These are phyloP conservation scores for Alternaria atra DNA, from an alignment of 2,329 filamentous ascomycete genomes.

Conservation along the genomic window DNA sequence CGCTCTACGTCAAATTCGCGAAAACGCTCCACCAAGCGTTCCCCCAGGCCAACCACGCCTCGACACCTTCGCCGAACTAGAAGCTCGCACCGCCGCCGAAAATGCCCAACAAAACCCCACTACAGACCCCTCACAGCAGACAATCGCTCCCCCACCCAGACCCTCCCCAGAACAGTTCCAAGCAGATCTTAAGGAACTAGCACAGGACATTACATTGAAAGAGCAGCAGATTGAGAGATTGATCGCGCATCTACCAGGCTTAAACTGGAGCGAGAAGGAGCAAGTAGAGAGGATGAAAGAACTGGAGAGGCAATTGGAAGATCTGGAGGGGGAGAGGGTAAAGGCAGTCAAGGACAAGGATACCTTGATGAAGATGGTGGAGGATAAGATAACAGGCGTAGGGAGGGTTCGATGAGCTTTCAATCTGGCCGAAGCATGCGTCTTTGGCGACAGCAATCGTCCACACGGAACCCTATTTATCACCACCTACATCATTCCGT, in stretches of 20 bases:
- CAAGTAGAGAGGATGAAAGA: constrained; percentile 69
- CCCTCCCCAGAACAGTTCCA: constrained; percentile 61
- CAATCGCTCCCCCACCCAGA: constrained; percentile 20
- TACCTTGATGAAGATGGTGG: constrained; percentile 54
- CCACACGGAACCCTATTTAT: too few relatives aligned
- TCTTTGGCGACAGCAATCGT: background rate
- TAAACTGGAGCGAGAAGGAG: constrained; percentile 80
- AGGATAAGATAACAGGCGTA: constrained; percentile 56
- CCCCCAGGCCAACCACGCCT: constrained; percentile 56
- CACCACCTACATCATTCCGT: too few relatives aligned
- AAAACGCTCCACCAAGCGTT: constrained; percentile 52
- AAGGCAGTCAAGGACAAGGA: constrained; percentile 55
- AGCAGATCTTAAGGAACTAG: constrained; percentile 74
- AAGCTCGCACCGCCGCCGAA: constrained; percentile 35
- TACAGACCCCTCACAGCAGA: constrained; percentile 22
- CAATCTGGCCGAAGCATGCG: background rate
- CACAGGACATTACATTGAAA: constrained; percentile 78
- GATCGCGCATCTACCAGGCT: constrained; percentile 76
- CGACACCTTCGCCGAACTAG: constrained; percentile 43
- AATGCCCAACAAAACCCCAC: constrained; percentile 23
- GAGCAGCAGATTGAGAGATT: constrained; percentile 84
- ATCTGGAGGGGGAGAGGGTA: constrained; percentile 53
- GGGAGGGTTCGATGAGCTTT: constrained; percentile 26
- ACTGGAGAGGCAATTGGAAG: constrained; percentile 55
- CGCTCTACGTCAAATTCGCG: constrained; percentile 56